Evolutionary conservation across 768 basidiomycete species (phyloP), one percentile per base, ranked within the genome.

Genomic region (Xerocomus spinulosus): DNA sequence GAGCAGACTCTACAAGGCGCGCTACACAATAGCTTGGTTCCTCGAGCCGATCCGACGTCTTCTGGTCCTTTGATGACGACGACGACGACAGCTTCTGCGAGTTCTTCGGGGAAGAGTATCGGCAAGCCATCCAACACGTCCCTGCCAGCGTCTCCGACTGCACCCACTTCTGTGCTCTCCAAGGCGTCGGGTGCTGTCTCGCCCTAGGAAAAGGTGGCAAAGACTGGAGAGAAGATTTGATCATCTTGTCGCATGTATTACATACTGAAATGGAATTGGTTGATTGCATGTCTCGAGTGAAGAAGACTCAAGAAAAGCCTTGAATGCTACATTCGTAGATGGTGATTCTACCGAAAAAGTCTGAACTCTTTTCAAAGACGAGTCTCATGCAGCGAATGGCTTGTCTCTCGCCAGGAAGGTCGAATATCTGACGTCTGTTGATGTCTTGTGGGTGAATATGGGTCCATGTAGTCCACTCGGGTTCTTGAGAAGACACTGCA

Each of bases 261-360:
- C 51, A 49, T 18, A 6, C 26, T 5, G 39, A 51, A 62, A 63
- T 64, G 49, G 47, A 64, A 43, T 41, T 54, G 58, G 59, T 62
- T 61, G 56, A 50, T 56, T 61, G 59, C 34, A 63, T 46, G 3
- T 37, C n/a, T 45, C 3, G 58, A 39, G 49, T 56, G 52, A 56
- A 10, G 24, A 36, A 46, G 13, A 20, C 12, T 49, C 34, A 38
- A 25, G 50, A 32, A 18, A 46, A 18, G 2, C 69, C 70, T 46
- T 71, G 49, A 25, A 74, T 25, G 35, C 54, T 60, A 30, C 89
- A 57, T 59, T 88, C 82, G 59, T 90, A 90, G 34, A 90, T 61
- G 8, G 80, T 87, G 36, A 90, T 75, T 64, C 88, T 76, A 44
- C 89, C 89, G 60, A 90, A 92, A 59, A 91, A 86, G 67, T 91